A percentile compares a stretch with the other conserved stretches of the same genome.
These are phyloP conservation scores for Straminergon stramineum DNA, from an alignment of 225 moss, liverwort and hornwort species.

Conservation along the genomic window DNA sequence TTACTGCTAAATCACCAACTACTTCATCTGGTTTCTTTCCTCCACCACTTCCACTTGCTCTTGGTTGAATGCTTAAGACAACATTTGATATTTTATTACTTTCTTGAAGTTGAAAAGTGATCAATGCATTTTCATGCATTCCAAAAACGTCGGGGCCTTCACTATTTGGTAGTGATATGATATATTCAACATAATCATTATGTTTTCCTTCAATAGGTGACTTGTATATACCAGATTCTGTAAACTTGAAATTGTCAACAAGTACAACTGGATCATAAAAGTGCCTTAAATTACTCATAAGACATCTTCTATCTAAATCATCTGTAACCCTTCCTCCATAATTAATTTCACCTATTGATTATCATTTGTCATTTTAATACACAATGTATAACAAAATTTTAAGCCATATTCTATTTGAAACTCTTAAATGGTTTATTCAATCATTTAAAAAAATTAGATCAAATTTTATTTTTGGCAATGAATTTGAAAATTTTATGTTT, in stretches of 20 bases:
- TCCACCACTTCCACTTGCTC: constrained; percentile 35
- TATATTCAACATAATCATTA: constrained; percentile 58
- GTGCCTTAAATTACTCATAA: constrained; percentile 72
- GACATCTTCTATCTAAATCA: constrained; percentile 73
- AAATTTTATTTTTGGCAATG: not conserved
- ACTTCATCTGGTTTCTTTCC: constrained; percentile 57
- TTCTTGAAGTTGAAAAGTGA: constrained; percentile 85
- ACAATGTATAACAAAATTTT: not conserved
- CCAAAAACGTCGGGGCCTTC: constrained; percentile 95
- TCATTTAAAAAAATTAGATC: too few relatives aligned
- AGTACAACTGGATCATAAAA: constrained; percentile 51
- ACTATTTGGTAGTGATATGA: constrained; percentile 49
- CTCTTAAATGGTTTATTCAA: not conserved
- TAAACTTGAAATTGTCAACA: constrained; percentile 47
- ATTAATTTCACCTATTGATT: constrained; percentile 67
- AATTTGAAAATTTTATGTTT: not conserved
- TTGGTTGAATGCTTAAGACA: constrained; percentile 70
- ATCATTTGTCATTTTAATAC: not conserved
- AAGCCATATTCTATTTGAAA: not conserved
- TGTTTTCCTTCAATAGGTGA: constrained; percentile 50
- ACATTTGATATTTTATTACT: constrained; percentile 67
- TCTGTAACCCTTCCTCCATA: constrained; percentile 89
- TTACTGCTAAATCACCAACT: constrained; percentile 46
- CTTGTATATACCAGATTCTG: constrained; percentile 39
- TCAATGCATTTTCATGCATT: constrained; percentile 90